Percentiles rank a stretch among this genome's conserved stretches.
These are phyloP conservation scores for Penicillium expansum DNA, from an alignment of 2,329 filamentous ascomycete genomes.

Conservation along the genomic window DNA sequence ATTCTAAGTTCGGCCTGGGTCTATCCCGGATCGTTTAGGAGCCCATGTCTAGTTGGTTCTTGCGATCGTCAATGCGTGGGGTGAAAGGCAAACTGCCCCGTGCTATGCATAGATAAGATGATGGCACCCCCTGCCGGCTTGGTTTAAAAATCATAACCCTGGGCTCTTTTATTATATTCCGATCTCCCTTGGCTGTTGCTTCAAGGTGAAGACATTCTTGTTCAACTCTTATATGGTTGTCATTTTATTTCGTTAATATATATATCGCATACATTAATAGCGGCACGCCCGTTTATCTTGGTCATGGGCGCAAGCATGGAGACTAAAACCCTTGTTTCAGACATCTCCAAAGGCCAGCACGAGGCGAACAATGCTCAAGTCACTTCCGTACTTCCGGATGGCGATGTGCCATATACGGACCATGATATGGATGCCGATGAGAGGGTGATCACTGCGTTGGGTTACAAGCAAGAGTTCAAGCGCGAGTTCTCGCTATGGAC, in stretches of 20 bases:
- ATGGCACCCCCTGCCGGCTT: conserved; percentile 1
- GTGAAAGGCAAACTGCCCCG: not conserved
- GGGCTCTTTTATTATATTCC: conserved; percentile 6
- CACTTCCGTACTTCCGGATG: conserved; percentile 38
- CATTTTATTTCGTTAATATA: not conserved
- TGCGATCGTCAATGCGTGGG: conserved; percentile 10
- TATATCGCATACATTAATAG: not conserved
- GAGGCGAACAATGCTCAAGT: conserved; percentile 34
- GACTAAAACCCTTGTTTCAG: conserved; percentile 8
- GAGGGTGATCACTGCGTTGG: conserved; percentile 42
- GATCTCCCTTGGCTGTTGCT: not conserved
- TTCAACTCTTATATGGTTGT: not conserved
- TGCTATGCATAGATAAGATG: conserved; percentile 15
- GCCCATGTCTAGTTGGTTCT: not conserved
- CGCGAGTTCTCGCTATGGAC: conserved; percentile 72
- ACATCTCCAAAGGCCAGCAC: conserved; percentile 17
- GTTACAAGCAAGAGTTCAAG: conserved; percentile 62
- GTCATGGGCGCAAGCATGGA: conserved; percentile 12
- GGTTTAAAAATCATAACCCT: not conserved
- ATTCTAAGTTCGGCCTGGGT: not conserved
- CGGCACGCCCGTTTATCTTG: not conserved
- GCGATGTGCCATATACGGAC: conserved; percentile 38
- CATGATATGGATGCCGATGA: conserved; percentile 43
- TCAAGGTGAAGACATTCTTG: not conserved
- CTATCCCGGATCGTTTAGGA: not conserved